These are phyloP conservation scores for Pouteria glomerata DNA, from an alignment of 148 eudicot species.

Conservation along the genomic window DNA sequence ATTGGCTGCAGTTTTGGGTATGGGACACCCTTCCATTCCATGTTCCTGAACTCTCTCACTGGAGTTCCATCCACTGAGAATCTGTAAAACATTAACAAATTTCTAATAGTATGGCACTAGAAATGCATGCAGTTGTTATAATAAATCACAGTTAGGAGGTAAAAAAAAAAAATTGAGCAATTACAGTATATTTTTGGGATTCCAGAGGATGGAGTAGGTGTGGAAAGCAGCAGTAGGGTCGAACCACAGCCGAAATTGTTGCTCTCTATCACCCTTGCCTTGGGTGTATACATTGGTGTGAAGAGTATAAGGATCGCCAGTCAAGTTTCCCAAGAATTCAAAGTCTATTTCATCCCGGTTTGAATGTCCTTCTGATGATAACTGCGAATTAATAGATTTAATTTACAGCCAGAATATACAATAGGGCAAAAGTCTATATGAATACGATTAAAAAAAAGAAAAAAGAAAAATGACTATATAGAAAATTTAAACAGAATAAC, in stretches of 20 bases:
- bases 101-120: too few relatives aligned
- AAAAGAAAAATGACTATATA: too few relatives aligned
- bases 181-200: conserved; percentile 32
- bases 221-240: conserved; percentile 36
- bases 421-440: background rate
- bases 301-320: conserved; percentile 35
- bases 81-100: background rate
- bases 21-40: conserved; percentile 23
- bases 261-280: conserved; percentile 35
- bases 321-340: conserved; percentile 38
- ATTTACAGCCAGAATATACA: background rate
- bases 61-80: conserved; percentile 32
- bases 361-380: conserved; percentile 36
- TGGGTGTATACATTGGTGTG: conserved; percentile 36
- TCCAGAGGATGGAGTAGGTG: conserved; percentile 37
- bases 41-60: conserved; percentile 27
- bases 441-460: too few relatives aligned
- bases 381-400: too few relatives aligned
- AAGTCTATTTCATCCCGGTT: conserved; percentile 39
- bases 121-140: too few relatives aligned
- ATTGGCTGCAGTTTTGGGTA: conserved; percentile 32
- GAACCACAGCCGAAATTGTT: conserved; percentile 36
- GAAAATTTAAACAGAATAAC: too few relatives aligned
- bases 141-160: too few relatives aligned
- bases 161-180: too few relatives aligned